These are phyloP conservation scores for Podaxis mareebaensis DNA, from an alignment of 768 basidiomycete species.

Conservation along the genomic window DNA sequence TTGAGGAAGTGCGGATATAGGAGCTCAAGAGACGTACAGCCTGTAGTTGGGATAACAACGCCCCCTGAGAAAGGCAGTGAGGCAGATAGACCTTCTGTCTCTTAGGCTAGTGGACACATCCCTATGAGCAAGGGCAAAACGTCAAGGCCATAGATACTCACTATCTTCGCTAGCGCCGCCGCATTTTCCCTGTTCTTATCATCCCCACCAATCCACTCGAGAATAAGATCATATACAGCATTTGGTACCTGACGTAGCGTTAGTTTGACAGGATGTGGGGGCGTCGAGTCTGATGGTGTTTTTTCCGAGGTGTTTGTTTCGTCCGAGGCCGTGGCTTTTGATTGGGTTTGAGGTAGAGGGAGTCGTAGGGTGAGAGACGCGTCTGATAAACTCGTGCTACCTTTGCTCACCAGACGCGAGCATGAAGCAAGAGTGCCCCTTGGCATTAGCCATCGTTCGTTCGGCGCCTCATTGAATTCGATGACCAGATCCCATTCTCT, in stretches of 20 bases:
- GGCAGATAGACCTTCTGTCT: slow-evolving; percentile 53
- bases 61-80: slow-evolving; percentile 56
- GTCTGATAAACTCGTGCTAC: background rate
- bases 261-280: slow-evolving; percentile 21
- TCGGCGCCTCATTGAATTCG: slow-evolving; percentile 64
- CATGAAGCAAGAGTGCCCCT: slow-evolving; percentile 36
- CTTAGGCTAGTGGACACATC: slow-evolving; percentile 31
- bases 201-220: slow-evolving; percentile 61
- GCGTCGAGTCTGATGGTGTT: slow-evolving; percentile 4
- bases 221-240: slow-evolving; percentile 57
- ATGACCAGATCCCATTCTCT: slow-evolving; percentile 74
- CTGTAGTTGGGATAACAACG: slow-evolving; percentile 59
- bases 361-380: slow-evolving; percentile 28
- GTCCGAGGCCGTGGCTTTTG: background rate
- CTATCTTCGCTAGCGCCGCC: slow-evolving; percentile 43
- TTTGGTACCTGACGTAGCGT: slow-evolving; percentile 43
- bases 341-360: slow-evolving; percentile 37
- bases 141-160: slow-evolving; percentile 26
- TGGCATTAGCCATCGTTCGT: slow-evolving; percentile 71
- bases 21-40: slow-evolving; percentile 38
- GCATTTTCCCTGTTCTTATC: slow-evolving; percentile 52
- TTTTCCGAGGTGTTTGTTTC: slow-evolving; percentile 15
- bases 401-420: slow-evolving; percentile 10
- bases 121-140: background rate
- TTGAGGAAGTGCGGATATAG: slow-evolving; percentile 3